Base-by-base conservation (phyloP, 2,329 filamentous ascomycete species). In the Fusarium sp. region DNA sequence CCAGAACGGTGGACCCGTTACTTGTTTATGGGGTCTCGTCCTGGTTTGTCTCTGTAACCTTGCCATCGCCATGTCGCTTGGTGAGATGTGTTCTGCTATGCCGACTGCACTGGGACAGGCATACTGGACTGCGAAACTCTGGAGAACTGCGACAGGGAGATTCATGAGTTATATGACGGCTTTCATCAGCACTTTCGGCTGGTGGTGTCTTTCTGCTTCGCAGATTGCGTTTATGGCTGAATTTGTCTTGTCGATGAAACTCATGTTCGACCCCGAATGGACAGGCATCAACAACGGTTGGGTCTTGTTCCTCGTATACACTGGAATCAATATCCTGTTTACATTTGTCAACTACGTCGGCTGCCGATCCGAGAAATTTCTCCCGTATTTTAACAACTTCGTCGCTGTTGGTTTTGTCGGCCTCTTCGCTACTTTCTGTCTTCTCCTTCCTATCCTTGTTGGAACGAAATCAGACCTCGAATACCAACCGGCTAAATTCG, bases 71-170 rank as follows among this genome's bases (percentile, higher is more conserved):
- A 65, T 85, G 8, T 87, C 85, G 0, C 76, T 88, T 8, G 86
- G 85, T 42, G 86, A 88, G 68, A 77, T 88, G 31, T 83, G 82
- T 72, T 87, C 84, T 69, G 83, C 81, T 57, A 88, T 88, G 85
- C 86, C 86, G 3, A 88, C 86, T 0, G 86, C 86, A 0, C 78
- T 88, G 1, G 87, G 86, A 1, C 87, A 89, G 74, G 86, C 85
- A 0, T 86, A 85, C 65, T 89, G 86, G 85, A 75, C 78, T 11
- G 76, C 74, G 20, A 74, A 72, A 9, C 72, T 80, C 6, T 78
- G 75, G 72, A 69, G 37, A 78, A 81, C 78, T 51, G 77, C 58
- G 72, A 74, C 18, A 4, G 86, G 85, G 0, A 80, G 85, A 2
- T 85, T 86, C 55, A 72, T 78, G 8, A 85, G 84, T 4, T 88